A percentile compares a stretch with the other conserved stretches of the same genome.
Conservation (phyloP, 805 yeast genomes). For the Pichia sporocuriosa region DNA sequence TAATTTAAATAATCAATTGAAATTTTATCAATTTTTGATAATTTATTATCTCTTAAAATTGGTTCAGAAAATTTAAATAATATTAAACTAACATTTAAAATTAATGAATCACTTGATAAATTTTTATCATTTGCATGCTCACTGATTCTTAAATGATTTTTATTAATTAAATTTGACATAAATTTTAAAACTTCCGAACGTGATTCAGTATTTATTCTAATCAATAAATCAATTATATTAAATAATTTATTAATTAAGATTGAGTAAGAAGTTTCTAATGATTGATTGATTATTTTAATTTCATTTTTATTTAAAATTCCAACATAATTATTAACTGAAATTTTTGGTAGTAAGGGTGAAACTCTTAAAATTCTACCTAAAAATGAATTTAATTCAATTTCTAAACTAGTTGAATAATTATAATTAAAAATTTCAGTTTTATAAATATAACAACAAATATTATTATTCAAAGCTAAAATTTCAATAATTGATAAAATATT, state of each 20-base stretch:
- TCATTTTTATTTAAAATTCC: constrained; percentile 35
- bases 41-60: constrained; percentile 53
- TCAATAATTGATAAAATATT: constrained; percentile 51
- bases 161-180: constrained; percentile 68
- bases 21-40: constrained; percentile 67
- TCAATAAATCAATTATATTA: constrained; percentile 60
- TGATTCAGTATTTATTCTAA: constrained; percentile 64
- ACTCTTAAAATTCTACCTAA: constrained; percentile 73
- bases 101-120: constrained; percentile 72
- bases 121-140: constrained; percentile 65
- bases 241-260: constrained; percentile 58
- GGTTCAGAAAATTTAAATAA: constrained; percentile 75
- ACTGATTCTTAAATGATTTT: constrained; percentile 82
- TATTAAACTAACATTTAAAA: constrained; percentile 67
- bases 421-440: constrained; percentile 49
- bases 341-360: constrained; percentile 61
- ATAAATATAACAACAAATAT: constrained; percentile 55
- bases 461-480: constrained; percentile 49
- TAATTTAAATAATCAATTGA: constrained; percentile 59
- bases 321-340: constrained; percentile 40
- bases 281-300: constrained; percentile 44
- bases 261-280: constrained; percentile 58
- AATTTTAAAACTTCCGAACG: constrained; percentile 59
- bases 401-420: constrained; percentile 38
- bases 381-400: constrained; percentile 54